A percentile compares a stretch with the other conserved stretches of the same genome.
Conservation (phyloP, 1,139 yeast species). For the Suhomyces ambrosiae region DNA sequence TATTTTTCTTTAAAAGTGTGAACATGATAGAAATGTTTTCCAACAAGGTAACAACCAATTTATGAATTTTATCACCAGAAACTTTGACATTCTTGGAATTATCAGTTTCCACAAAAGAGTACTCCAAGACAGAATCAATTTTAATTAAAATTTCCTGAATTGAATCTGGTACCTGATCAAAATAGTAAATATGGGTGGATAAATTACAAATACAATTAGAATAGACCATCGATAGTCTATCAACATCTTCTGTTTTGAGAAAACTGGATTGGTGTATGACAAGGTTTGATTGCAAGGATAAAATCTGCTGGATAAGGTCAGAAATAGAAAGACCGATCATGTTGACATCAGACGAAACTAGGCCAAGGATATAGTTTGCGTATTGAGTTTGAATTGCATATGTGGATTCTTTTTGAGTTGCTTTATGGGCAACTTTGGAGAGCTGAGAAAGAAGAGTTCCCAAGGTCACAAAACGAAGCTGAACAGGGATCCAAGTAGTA, state of each 20-base stretch:
- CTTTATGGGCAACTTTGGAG: constrained; percentile 21
- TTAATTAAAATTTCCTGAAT: constrained; percentile 55
- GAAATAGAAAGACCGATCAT: constrained; percentile 89
- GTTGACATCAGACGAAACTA: constrained; percentile 77
- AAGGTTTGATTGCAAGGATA: constrained; percentile 57
- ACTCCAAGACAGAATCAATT: constrained; percentile 36
- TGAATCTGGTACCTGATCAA: constrained; percentile 79
- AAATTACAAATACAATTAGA: constrained; percentile 60
- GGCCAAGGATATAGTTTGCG: constrained; percentile 59
- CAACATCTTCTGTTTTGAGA: constrained; percentile 25
- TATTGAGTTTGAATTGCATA: constrained; percentile 48
- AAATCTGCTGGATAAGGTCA: constrained; percentile 69
- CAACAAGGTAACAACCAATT: constrained; percentile 33
- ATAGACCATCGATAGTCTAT: constrained; percentile 33
- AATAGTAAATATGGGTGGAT: constrained; percentile 73
- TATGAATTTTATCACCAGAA: constrained; percentile 23
- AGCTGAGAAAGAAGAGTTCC: constrained; percentile 43
- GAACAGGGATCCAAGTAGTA: constrained; percentile 85
- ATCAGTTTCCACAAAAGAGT: constrained; percentile 20
- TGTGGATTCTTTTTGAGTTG: constrained; percentile 23
- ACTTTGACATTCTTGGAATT: constrained; percentile 14
- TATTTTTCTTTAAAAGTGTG: constrained; percentile 29
- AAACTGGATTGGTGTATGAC: constrained; percentile 31
- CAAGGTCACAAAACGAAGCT: constrained; percentile 72
- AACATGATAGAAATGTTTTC: constrained; percentile 39